Percentiles rank a stretch among this genome's conserved stretches.
phyloP scores from a whole-genome alignment of 2,329 filamentous ascomycete species.

The Nothophaeocryptopus gaeumannii region DNA sequence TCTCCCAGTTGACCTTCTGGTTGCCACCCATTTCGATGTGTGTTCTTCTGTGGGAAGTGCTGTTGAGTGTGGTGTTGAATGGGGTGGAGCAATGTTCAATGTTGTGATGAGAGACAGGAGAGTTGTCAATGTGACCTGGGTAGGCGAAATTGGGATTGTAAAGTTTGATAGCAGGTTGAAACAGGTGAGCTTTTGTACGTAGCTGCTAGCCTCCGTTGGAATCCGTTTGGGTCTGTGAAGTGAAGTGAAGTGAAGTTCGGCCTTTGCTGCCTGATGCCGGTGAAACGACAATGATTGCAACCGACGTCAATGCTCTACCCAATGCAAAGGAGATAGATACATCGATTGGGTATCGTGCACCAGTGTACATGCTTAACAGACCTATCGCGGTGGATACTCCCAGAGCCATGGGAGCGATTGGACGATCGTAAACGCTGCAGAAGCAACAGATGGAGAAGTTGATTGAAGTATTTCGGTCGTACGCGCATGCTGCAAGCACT shows the following conservation, averaged over 20 bases:
- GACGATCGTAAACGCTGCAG: neutral
- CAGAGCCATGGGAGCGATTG: neutral
- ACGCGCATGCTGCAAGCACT: conserved; percentile 15
- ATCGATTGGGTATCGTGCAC: neutral
- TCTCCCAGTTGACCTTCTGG: conserved; percentile 37
- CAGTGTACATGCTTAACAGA: neutral
- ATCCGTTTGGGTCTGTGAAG: too few species aligned
- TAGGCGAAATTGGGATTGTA: neutral
- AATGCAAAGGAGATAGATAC: neutral
- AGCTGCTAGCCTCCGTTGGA: too few species aligned
- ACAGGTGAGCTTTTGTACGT: neutral
- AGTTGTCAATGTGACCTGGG: neutral
- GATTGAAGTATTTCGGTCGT: neutral
- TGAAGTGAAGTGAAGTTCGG: too few species aligned
- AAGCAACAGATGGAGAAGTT: neutral
- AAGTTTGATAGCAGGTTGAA: neutral
- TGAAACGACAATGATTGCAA: too few species aligned
- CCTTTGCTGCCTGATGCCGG: too few species aligned
- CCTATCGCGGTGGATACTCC: neutral
- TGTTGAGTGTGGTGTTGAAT: neutral
- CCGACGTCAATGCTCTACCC: too few species aligned
- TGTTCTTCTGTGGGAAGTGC: neutral
- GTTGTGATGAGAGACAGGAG: neutral
- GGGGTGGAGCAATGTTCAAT: neutral
- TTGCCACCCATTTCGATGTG: conserved; percentile 15